These are phyloP conservation scores for Aspergillus sp. DNA, from an alignment of 2,329 filamentous ascomycete species.

Conservation along the genomic window DNA sequence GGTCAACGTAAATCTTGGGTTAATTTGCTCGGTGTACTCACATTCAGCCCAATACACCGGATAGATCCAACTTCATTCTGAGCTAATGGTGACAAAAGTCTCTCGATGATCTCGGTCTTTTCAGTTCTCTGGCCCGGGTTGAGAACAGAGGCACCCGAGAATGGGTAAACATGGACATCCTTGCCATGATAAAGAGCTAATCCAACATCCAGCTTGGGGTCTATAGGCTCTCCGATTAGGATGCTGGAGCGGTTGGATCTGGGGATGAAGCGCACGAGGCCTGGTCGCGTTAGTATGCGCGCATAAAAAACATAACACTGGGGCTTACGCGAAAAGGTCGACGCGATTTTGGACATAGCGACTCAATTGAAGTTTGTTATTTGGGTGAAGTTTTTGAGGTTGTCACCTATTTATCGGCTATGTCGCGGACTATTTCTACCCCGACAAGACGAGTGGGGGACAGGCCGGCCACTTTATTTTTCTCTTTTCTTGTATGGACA, in stretches of 20 bases:
- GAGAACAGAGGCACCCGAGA: slow-evolving; percentile 53
- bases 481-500: too few species aligned
- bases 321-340: slow-evolving; percentile 30
- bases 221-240: slow-evolving; percentile 52
- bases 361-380: background rate
- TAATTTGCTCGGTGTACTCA: slow-evolving; percentile 14
- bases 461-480: background rate
- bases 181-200: slow-evolving; percentile 50
- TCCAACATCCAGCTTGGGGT: slow-evolving; percentile 51
- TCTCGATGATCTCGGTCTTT: slow-evolving; percentile 25
- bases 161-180: slow-evolving; percentile 51
- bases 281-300: slow-evolving; percentile 26
- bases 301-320: background rate
- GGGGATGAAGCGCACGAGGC: slow-evolving; percentile 55
- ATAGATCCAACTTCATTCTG: slow-evolving; percentile 50
- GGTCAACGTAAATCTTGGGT: background rate
- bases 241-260: slow-evolving; percentile 44
- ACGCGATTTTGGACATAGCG: slow-evolving; percentile 30
- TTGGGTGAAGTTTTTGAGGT: background rate
- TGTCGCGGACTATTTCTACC: slow-evolving; percentile 19
- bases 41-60: slow-evolving; percentile 54
- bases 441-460: slow-evolving; percentile 7
- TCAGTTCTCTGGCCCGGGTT: slow-evolving; percentile 48
- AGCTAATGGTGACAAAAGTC: slow-evolving; percentile 47
- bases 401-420: background rate